Base-by-base conservation (phyloP, 495 filamentous ascomycete genomes). In the Xylaria nigripes region DNA sequence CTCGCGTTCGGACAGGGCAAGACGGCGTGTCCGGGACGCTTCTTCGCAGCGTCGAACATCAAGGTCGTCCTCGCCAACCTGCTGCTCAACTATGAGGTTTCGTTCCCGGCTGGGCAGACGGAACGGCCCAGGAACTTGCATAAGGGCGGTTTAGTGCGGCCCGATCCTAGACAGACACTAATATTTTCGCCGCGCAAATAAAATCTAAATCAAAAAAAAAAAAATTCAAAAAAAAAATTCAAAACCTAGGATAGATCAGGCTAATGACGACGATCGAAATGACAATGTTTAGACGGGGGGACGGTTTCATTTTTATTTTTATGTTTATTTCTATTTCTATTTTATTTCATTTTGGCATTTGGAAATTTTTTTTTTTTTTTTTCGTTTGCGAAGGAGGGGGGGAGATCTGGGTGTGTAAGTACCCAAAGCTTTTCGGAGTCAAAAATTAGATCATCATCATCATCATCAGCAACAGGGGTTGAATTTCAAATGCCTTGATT, bases 1-100 rank as follows among this genome's bases (percentile, higher is more conserved):
- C 38, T 78, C n/a, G 64, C 61, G 2, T 84, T 80, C 46, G 79
- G 81, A 0, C 69, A 76, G 54, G 81, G 81, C 0, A 60, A 63
- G 32, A 76, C 84, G 49, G 78, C 82, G 0, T 83, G 81, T 60
- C 81, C 81, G 0, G 83, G 82, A 0, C 69, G 82, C 6, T 81
- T 81, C 63, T 81, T 84, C 42, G 80, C 77, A 0, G 67, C 68
- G 3, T 72, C 69, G 16, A 73, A 77, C 48, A 70, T 82, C 56
- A 84, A 84, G 61, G 68, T 76, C 25, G 73, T 84, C 27, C 45
- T 85, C 22, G 77, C 73, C 22, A 72, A 79, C 53, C 49, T 81
- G 21, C 50, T 86, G 29, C 57, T 80, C 34, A 73, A 74, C 45
- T 85, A 81, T 48, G 82, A 86, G 22, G 71, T 79, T 57, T 68